Evolutionary conservation across 192 early-diverging fungal genomes (phyloP).

Genomic region (Rhizophagus clarus): DNA sequence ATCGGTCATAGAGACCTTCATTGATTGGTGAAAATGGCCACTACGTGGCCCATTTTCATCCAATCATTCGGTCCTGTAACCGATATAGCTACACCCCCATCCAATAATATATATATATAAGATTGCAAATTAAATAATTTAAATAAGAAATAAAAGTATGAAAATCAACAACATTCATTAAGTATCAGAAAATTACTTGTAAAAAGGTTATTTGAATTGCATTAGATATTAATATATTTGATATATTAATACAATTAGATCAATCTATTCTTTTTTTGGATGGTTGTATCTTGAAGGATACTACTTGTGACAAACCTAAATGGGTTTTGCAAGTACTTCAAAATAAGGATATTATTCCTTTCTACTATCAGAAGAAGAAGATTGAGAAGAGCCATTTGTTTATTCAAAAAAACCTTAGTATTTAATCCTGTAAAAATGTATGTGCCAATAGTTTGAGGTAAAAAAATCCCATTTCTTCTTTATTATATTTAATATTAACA

Average conservation of each 20-base stretch:
- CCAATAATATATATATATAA: too few relatives aligned
- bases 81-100: too few relatives aligned
- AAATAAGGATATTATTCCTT: neutral
- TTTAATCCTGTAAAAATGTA: neutral
- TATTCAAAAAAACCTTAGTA: neutral
- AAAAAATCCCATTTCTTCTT: neutral
- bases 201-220: neutral
- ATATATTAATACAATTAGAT: neutral
- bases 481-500: slow-evolving; percentile 6
- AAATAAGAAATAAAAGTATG: neutral
- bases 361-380: neutral
- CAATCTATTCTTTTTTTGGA: slow-evolving; percentile 1
- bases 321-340: neutral
- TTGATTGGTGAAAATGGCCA: too few relatives aligned
- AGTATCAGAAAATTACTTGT: neutral
- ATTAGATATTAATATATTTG: neutral
- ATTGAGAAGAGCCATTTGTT: neutral
- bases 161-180: neutral
- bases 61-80: too few relatives aligned
- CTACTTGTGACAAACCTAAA: neutral
- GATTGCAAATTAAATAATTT: neutral
- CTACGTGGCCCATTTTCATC: too few relatives aligned
- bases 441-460: slow-evolving; percentile 3
- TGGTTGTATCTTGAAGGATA: neutral
- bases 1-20: too few relatives aligned